These are phyloP conservation scores for Sporobolus alterniflorus DNA, from an alignment of 202 grass and related monocot species.

Conservation along the genomic window DNA sequence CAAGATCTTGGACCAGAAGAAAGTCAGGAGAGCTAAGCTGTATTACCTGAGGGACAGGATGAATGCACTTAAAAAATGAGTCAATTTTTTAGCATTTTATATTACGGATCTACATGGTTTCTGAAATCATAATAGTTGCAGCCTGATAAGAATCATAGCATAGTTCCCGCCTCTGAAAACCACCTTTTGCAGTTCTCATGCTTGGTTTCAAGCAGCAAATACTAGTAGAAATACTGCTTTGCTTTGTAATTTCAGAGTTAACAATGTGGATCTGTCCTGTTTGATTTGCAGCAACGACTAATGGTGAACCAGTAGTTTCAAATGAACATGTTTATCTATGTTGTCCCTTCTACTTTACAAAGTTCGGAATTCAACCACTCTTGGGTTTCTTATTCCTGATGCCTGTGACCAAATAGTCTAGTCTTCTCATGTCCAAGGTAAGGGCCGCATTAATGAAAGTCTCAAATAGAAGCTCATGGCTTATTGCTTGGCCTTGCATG, in stretches of 20 bases:
- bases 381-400: not conserved
- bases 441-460: not conserved
- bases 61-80: constrained; percentile 84
- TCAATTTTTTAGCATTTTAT: not conserved
- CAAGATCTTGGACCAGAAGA: constrained; percentile 90
- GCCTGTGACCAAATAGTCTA: not conserved
- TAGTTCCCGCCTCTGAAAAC: not conserved
- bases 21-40: constrained; percentile 86
- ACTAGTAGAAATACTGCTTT: not conserved
- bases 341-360: not conserved
- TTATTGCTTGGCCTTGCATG: not conserved
- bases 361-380: not conserved
- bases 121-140: not conserved
- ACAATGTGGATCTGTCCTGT: not conserved
- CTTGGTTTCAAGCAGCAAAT: not conserved
- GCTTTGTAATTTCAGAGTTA: not conserved
- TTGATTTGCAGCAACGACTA: not conserved
- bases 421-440: not conserved
- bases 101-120: not conserved
- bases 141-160: not conserved
- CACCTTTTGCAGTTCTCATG: not conserved
- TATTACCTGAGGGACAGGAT: constrained; percentile 94
- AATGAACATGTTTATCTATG: not conserved
- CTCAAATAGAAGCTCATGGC: not conserved
- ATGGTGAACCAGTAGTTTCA: not conserved